Conservation (phyloP, 208 protist genomes). For the Strigomonas galati region DNA sequence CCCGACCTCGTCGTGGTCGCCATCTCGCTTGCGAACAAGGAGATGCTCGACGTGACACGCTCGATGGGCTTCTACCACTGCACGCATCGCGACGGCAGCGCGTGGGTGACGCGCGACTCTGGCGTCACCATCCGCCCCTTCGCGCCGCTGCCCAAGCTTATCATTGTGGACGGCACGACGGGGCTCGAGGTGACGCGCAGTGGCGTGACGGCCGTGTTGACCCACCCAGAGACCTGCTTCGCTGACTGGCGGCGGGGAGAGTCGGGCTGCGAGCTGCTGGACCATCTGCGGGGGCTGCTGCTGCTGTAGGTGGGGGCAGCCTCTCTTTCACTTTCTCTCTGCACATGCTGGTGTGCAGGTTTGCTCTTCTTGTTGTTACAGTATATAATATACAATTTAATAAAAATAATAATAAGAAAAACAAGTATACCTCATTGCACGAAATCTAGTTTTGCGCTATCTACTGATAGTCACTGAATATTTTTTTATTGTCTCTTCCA, state of each 20-base stretch:
- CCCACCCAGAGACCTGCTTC: conserved; percentile 64
- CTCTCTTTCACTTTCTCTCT: neutral
- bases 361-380: neutral
- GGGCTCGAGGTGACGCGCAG: conserved; percentile 60
- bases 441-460: no score
- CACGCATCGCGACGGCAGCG: conserved; percentile 65
- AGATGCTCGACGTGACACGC: conserved; percentile 67
- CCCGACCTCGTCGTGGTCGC: conserved; percentile 75
- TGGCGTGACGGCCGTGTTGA: conserved; percentile 62
- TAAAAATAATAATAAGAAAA: no score
- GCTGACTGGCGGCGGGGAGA: conserved; percentile 45
- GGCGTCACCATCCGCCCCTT: conserved; percentile 48
- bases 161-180: conserved; percentile 63
- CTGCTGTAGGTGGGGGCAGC: neutral
- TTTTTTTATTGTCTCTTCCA: no score
- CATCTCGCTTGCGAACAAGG: conserved; percentile 55
- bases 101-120: conserved; percentile 65
- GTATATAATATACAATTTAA: neutral
- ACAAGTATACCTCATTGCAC: no score
- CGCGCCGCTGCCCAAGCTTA: conserved; percentile 51
- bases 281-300: conserved; percentile 34
- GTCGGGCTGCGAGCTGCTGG: conserved; percentile 31
- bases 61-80: conserved; percentile 81
- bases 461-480: no score
- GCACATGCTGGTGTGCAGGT: neutral